Evolutionary conservation across 306 rosid genomes (phyloP).

Genomic region (Myrica gale): DNA sequence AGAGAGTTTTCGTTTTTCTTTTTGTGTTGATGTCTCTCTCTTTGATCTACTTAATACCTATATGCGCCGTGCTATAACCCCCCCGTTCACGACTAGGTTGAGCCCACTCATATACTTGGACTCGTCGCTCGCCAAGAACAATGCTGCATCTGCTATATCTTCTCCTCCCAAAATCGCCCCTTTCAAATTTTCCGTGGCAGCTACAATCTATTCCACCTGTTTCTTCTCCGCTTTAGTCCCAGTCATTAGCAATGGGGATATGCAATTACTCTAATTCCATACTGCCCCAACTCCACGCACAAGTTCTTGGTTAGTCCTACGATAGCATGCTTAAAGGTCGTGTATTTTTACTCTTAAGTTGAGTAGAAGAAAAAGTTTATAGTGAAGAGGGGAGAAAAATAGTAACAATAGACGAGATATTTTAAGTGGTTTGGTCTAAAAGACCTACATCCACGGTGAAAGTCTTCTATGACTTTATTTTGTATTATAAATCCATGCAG

Average conservation of each 20-base stretch:
- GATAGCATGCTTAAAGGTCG: conserved; percentile 60
- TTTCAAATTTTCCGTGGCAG: conserved; percentile 13
- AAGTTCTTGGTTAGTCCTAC: conserved; percentile 64
- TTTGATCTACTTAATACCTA: not conserved
- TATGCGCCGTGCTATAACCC: conserved; percentile 41
- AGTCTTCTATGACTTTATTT: too few relatives aligned
- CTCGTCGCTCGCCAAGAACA: conserved; percentile 37
- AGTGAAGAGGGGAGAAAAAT: too few relatives aligned
- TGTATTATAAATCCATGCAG: too few relatives aligned
- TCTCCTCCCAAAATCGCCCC: conserved; percentile 18
- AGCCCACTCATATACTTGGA: conserved; percentile 38
- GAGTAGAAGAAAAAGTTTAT: too few relatives aligned
- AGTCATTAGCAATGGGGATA: conserved; percentile 45
- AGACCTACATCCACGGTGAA: too few relatives aligned
- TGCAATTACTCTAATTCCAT: conserved; percentile 63
- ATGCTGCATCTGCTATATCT: conserved; percentile 37
- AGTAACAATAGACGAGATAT: too few relatives aligned
- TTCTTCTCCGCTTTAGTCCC: conserved; percentile 22
- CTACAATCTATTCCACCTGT: not conserved
- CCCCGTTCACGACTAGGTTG: conserved; percentile 35
- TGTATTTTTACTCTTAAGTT: too few relatives aligned
- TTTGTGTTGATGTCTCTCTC: too few relatives aligned
- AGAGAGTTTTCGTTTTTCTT: too few relatives aligned
- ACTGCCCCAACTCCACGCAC: conserved; percentile 55
- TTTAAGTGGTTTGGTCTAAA: too few relatives aligned